A percentile compares a stretch with the other conserved stretches of the same genome.
These are phyloP conservation scores for Populus hybrid DNA, from an alignment of 441 rosid species.

Conservation along the genomic window DNA sequence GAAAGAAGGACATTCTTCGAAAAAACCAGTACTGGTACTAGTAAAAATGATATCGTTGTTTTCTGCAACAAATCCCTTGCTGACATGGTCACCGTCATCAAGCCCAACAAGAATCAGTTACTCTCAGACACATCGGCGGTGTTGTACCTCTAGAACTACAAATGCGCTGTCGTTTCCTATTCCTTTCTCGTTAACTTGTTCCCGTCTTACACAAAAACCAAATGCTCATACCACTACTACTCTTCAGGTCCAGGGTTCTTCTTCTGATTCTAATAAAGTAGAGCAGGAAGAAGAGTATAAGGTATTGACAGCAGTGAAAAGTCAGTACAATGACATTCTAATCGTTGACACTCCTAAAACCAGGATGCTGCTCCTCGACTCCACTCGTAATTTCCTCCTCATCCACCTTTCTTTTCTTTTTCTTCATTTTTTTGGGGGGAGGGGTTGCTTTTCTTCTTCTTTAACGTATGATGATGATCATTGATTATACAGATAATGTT, in stretches of 20 bases:
- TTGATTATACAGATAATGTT: slow-evolving; percentile 52
- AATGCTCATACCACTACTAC: background rate
- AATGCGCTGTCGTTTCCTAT: background rate
- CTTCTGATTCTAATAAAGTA: slow-evolving; percentile 10
- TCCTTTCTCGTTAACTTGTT: background rate
- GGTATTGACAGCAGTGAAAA: slow-evolving; percentile 54
- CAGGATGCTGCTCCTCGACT: slow-evolving; percentile 75
- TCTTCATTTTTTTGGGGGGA: background rate
- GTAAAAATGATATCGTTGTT: background rate
- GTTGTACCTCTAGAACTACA: background rate
- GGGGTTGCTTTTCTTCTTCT: background rate
- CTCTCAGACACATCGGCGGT: background rate
- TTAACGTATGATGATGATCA: background rate
- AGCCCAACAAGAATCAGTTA: background rate
- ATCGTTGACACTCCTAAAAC: slow-evolving; percentile 57
- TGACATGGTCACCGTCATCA: background rate
- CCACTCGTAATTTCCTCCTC: slow-evolving; percentile 40
- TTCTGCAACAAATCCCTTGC: background rate
- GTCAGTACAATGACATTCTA: slow-evolving; percentile 63
- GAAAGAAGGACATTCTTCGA: background rate
- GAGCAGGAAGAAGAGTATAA: slow-evolving; percentile 49
- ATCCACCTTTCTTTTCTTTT: background rate
- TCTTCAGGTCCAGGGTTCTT: background rate
- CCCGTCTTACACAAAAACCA: background rate
- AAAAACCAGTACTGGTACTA: background rate